These are phyloP conservation scores for Aspergillus novoparasiticus DNA, from an alignment of 2,329 filamentous ascomycete genomes.

Conservation along the genomic window DNA sequence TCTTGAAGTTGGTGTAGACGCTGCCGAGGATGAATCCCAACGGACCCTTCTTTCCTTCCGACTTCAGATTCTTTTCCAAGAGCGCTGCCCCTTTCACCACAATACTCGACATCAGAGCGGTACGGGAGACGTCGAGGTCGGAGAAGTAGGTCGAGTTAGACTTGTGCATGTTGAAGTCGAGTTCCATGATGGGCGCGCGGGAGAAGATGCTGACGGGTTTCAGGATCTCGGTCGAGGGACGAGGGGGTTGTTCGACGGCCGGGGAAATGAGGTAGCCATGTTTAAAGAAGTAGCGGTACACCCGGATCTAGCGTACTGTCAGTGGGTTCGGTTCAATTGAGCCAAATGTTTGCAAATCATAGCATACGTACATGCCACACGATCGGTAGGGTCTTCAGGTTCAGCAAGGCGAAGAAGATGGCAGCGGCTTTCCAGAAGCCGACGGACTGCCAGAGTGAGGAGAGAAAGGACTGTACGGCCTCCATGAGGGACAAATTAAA, in stretches of 20 bases:
- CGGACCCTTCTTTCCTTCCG: conserved; percentile 50
- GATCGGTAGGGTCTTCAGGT: conserved; percentile 31
- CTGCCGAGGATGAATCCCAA: conserved; percentile 68
- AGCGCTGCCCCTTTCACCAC: conserved; percentile 57
- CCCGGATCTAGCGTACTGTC: conserved; percentile 50
- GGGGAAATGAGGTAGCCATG: conserved; percentile 53
- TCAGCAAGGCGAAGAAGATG: conserved; percentile 29
- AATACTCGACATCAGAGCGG: conserved; percentile 72
- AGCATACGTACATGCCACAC: conserved; percentile 34
- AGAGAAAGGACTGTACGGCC: conserved; percentile 12
- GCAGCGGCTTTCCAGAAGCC: conserved; percentile 28
- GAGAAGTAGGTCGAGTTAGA: conserved; percentile 80
- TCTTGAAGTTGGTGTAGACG: conserved; percentile 70
- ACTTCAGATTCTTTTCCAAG: conserved; percentile 52
- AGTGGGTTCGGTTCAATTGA: background rate
- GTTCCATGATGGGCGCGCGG: conserved; percentile 70
- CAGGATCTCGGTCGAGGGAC: conserved; percentile 57
- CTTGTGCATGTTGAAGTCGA: conserved; percentile 82
- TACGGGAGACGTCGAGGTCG: conserved; percentile 79
- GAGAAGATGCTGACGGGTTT: conserved; percentile 67
- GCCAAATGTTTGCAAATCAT: background rate
- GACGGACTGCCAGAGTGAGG: conserved; percentile 16
- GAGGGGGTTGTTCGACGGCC: conserved; percentile 43
- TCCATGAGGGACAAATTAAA: conserved; percentile 9
- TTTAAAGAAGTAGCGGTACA: conserved; percentile 59